Conservation (phyloP, 352 stramenopile species). For the Phytophthora capsici region DNA sequence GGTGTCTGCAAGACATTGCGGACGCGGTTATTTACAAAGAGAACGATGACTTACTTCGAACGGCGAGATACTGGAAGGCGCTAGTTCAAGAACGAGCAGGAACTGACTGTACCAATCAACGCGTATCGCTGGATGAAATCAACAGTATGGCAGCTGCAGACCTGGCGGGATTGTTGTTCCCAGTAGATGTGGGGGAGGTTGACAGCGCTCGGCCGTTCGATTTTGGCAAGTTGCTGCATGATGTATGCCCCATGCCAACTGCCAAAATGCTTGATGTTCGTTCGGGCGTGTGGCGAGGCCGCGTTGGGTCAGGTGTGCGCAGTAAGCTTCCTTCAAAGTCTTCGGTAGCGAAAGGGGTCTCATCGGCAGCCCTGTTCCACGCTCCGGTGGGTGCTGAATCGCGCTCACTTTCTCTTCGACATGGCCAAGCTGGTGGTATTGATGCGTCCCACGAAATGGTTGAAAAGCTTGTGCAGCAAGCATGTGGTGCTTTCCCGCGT, state of each 20-base stretch:
- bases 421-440: conserved; percentile 6
- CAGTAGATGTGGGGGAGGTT: conserved; percentile 14
- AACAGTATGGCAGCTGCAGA: conserved; percentile 65
- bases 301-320: conserved; percentile 1
- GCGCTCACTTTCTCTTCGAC: conserved; percentile 21
- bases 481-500: conserved; percentile 31
- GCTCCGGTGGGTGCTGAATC: conserved; percentile 27
- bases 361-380: conserved; percentile 31
- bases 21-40: conserved; percentile 88
- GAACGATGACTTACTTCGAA: conserved; percentile 82
- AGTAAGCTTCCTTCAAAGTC: conserved; percentile 15
- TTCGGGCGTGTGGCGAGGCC: conserved; percentile 42
- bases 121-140: conserved; percentile 63
- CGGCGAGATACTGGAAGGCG: conserved; percentile 63
- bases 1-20: conserved; percentile 68
- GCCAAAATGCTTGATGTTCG: conserved; percentile 77
- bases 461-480: conserved; percentile 31
- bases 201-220: conserved; percentile 46
- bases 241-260: conserved; percentile 62
- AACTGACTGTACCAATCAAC: conserved; percentile 8
- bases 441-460: conserved; percentile 20
- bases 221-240: conserved; percentile 60
- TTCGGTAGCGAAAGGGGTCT: conserved; percentile 9
- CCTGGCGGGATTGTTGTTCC: conserved; percentile 70
- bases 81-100: conserved; percentile 3